A percentile compares a stretch with the other conserved stretches of the same genome.
Evolutionary conservation across 495 filamentous ascomycete species (phyloP).

Genomic region (Trichoderma erinaceum): DNA sequence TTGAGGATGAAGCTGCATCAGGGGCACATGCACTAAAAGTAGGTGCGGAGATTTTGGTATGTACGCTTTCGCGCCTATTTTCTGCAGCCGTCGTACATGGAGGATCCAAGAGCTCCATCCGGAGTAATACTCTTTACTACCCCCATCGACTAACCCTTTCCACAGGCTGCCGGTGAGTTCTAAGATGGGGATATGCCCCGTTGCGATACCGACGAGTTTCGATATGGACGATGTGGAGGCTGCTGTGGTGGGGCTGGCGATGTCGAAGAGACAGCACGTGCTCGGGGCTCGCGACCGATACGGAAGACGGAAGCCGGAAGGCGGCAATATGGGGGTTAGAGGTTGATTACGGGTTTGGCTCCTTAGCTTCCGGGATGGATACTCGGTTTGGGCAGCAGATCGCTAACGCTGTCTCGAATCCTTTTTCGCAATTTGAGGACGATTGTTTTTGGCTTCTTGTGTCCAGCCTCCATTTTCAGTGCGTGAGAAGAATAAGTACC

Average conservation of each 20-base stretch:
- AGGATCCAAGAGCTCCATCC: not conserved
- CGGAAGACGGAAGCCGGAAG: slow-evolving; percentile 9
- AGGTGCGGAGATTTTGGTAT: not conserved
- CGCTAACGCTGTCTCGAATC: not conserved
- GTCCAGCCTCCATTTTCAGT: too few species aligned
- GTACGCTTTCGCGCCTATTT: not conserved
- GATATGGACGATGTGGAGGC: slow-evolving; percentile 5
- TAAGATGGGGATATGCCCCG: not conserved
- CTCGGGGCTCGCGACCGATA: slow-evolving; percentile 5
- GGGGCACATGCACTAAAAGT: not conserved
- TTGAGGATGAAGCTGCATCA: slow-evolving; percentile 6
- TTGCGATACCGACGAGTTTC: not conserved
- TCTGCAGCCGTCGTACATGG: slow-evolving; percentile 1
- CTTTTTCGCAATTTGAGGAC: not conserved
- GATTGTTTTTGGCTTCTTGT: not conserved
- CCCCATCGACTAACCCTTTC: not conserved
- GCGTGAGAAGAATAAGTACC: not conserved
- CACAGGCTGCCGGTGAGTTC: not conserved
- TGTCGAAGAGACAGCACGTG: not conserved
- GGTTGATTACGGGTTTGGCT: not conserved
- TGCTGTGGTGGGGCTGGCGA: not conserved
- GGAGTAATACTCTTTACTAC: not conserved
- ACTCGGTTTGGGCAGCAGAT: not conserved
- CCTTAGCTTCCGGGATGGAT: not conserved
- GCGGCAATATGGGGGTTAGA: not conserved